Evolutionary conservation across 768 basidiomycete genomes (phyloP).

Genomic region (Panaeolus papilionaceus): DNA sequence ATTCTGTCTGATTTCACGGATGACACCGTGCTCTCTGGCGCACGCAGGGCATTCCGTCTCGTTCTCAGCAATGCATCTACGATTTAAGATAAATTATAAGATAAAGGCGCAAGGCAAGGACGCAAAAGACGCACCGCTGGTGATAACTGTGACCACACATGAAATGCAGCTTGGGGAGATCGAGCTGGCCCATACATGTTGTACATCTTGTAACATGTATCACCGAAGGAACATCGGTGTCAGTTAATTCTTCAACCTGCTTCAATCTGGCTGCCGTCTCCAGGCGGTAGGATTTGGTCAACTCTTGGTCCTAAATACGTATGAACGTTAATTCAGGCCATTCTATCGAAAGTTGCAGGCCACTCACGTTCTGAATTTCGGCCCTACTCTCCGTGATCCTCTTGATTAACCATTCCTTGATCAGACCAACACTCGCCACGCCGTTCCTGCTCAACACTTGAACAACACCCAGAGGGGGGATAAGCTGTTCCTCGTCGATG

Average conservation of each 20-base stretch:
- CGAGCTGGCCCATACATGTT: constrained; percentile 86
- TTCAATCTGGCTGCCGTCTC: constrained; percentile 84
- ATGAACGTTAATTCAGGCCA: constrained; percentile 2
- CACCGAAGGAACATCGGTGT: constrained; percentile 79
- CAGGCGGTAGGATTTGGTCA: constrained; percentile 86
- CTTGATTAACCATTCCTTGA: constrained; percentile 89
- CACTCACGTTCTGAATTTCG: constrained; percentile 81
- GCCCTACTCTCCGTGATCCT: constrained; percentile 75
- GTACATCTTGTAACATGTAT: constrained; percentile 97
- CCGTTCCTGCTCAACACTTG: constrained; percentile 89
- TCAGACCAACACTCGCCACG: constrained; percentile 89
- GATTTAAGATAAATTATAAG: background rate
- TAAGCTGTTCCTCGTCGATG: constrained; percentile 81
- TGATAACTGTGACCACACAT: constrained; percentile 99
- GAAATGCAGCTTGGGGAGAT: constrained; percentile 93
- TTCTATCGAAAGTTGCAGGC: constrained; percentile 15
- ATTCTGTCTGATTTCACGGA: constrained; percentile 87
- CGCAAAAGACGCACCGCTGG: constrained; percentile 65
- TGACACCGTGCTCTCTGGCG: constrained; percentile 84
- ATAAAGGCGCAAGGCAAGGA: background rate
- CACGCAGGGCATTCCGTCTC: constrained; percentile 92
- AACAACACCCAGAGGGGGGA: constrained; percentile 90
- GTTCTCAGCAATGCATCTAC: constrained; percentile 86
- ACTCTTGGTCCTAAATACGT: constrained; percentile 74
- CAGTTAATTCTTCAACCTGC: constrained; percentile 82